Conservation (phyloP, 306 rosid species). For the Sindora glabra region DNA sequence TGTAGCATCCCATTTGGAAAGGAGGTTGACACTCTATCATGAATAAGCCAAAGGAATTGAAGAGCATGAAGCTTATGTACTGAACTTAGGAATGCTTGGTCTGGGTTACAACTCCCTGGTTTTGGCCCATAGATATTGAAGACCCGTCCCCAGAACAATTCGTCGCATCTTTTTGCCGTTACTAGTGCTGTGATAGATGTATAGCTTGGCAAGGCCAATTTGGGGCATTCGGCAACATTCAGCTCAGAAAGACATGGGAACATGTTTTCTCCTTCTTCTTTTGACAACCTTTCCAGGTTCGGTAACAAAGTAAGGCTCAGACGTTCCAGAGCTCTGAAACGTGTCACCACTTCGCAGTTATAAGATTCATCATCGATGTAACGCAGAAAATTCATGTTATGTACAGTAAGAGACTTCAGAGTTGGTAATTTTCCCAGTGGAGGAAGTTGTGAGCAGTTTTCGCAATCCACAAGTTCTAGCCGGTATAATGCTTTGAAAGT, state of each 20-base stretch:
- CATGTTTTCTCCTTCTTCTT: not conserved
- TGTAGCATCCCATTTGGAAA: conserved; percentile 19
- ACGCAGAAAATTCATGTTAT: not conserved
- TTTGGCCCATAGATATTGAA: too few species aligned
- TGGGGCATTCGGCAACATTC: not conserved
- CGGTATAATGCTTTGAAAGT: not conserved
- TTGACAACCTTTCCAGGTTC: conserved; percentile 11
- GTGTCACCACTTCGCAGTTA: not conserved
- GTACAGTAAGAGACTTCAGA: not conserved
- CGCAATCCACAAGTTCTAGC: not conserved
- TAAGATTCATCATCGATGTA: not conserved
- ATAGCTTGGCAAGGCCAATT: conserved; percentile 9
- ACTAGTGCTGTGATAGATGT: not conserved
- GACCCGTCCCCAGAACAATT: too few species aligned
- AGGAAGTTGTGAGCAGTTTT: not conserved
- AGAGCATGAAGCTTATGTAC: not conserved
- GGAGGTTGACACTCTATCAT: not conserved
- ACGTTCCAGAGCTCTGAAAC: conserved; percentile 6
- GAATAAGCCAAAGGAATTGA: not conserved
- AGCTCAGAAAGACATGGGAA: not conserved
- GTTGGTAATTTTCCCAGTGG: not conserved
- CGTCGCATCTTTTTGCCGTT: not conserved
- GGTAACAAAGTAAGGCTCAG: not conserved
- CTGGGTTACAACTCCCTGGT: too few species aligned
- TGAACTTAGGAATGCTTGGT: not conserved